These are phyloP conservation scores for Pelargonium australe DNA, from an alignment of 441 rosid species.

Conservation along the genomic window DNA sequence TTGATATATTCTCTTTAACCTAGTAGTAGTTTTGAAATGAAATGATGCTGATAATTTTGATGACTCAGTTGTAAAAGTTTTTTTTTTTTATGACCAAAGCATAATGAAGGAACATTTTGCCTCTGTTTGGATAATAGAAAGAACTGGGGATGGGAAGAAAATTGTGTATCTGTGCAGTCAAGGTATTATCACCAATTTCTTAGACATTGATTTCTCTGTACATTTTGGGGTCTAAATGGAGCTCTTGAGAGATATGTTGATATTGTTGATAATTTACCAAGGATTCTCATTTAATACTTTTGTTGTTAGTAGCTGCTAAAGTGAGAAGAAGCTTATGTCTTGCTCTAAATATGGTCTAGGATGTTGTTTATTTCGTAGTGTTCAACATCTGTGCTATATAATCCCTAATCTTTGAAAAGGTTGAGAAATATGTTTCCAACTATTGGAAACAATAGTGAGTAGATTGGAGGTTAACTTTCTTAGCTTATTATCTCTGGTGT, in stretches of 20 bases:
- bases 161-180: not conserved
- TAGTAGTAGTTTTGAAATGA: not conserved
- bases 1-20: not conserved
- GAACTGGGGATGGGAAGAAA: not conserved
- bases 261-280: not conserved
- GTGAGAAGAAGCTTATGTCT: not conserved
- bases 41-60: slow-evolving; percentile 4
- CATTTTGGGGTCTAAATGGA: not conserved
- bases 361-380: not conserved
- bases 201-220: not conserved
- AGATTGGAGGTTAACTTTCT: not conserved
- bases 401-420: too few relatives aligned
- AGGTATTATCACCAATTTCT: not conserved
- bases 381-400: not conserved
- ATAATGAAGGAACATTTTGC: slow-evolving; percentile 3
- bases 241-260: not conserved
- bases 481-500: not conserved
- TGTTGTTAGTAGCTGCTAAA: not conserved
- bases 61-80: not conserved
- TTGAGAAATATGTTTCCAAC: not conserved
- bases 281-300: not conserved
- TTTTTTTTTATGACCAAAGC: not conserved
- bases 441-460: not conserved
- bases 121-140: not conserved
- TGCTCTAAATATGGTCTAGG: not conserved